A percentile compares a stretch with the other conserved stretches of the same genome.
phyloP scores from a whole-genome alignment of 2,329 filamentous ascomycete species.

The Didymella keratinophila region DNA sequence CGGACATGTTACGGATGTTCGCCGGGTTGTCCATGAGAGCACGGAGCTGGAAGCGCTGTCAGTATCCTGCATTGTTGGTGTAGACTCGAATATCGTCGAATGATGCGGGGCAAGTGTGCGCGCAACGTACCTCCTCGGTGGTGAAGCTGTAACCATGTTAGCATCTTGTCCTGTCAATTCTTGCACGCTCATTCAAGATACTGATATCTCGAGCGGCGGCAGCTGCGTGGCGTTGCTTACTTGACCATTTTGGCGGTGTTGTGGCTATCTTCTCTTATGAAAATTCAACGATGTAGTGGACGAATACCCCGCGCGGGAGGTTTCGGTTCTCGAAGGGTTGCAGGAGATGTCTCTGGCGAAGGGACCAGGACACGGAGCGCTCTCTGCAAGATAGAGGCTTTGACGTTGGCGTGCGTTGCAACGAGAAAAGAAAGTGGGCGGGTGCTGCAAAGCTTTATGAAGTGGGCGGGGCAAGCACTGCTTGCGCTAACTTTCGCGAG shows the following conservation, averaged over 20 bases:
- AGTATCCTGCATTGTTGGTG: constrained; percentile 29
- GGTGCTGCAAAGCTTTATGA: constrained; percentile 17
- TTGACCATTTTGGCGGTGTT: constrained; percentile 99
- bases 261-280: constrained; percentile 42
- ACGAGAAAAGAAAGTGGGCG: constrained; percentile 21
- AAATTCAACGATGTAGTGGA: constrained; percentile 46
- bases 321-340: constrained; percentile 31
- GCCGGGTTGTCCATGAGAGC: constrained; percentile 78
- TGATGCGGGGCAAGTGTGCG: constrained; percentile 33
- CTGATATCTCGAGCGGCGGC: neutral
- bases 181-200: neutral
- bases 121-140: constrained; percentile 77
- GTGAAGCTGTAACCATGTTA: constrained; percentile 83
- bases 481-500: constrained; percentile 14
- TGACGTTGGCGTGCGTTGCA: constrained; percentile 31
- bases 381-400: constrained; percentile 34
- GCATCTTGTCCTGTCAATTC: constrained; percentile 39
- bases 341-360: constrained; percentile 44
- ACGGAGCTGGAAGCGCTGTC: constrained; percentile 67
- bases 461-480: constrained; percentile 14
- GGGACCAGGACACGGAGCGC: constrained; percentile 43
- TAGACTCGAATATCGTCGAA: constrained; percentile 25
- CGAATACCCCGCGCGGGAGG: constrained; percentile 50
- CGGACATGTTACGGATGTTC: constrained; percentile 94
- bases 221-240: constrained; percentile 68